phyloP scores from a whole-genome alignment of 305 asterid genomes.

The Fraxinus paxiana region DNA sequence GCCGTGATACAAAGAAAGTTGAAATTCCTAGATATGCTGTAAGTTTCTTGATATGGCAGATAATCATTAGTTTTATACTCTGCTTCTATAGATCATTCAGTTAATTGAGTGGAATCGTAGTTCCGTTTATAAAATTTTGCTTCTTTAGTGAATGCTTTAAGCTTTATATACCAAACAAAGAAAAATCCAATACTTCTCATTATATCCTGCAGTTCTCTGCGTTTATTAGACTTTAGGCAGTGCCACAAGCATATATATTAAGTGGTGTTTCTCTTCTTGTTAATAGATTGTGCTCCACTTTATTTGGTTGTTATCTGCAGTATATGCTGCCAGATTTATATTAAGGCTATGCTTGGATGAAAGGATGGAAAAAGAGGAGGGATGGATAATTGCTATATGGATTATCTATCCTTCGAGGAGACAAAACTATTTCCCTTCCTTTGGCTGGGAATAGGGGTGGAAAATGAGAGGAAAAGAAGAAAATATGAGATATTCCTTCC shows the following conservation, averaged over 20 bases:
- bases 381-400: not conserved
- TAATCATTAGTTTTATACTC: not conserved
- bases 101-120: not conserved
- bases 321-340: not conserved
- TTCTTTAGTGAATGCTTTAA: not conserved
- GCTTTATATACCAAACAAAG: not conserved
- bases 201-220: not conserved
- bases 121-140: not conserved
- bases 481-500: no score
- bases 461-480: no score
- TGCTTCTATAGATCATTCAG: not conserved
- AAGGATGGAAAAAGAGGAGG: not conserved
- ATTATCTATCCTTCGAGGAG: not conserved
- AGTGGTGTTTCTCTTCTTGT: not conserved
- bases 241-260: not conserved
- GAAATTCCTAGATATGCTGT: constrained; percentile 79
- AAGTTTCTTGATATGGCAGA: constrained; percentile 34
- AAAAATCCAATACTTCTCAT: not conserved
- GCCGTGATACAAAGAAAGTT: constrained; percentile 32
- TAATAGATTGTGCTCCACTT: not conserved
- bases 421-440: not conserved
- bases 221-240: not conserved
- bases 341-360: not conserved
- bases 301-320: not conserved
- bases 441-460: not conserved